Evolutionary conservation across 2,329 filamentous ascomycete genomes (phyloP), one percentile per base, ranked within the genome.

Genomic region (Ceratocystis lukuohia): DNA sequence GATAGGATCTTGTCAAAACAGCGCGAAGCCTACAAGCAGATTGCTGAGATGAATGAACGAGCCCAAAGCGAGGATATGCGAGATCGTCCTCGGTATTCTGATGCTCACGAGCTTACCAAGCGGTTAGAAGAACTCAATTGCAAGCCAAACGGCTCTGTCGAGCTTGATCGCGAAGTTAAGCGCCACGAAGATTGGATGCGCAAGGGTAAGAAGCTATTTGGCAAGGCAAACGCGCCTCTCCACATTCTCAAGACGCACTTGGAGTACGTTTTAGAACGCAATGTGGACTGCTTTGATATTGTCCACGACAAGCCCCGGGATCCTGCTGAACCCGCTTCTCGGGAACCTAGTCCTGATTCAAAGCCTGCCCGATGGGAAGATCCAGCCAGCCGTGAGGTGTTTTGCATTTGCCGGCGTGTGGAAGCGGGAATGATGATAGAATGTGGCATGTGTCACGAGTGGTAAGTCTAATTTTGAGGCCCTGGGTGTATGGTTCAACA

Each of bases 371-470:
- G 77, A 70, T 87, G 78, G 81, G 80, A 87, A 71, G 82, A 88
- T 71, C 82, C 79, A 73, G 85, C 77, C 41, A 81, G 81, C 66
- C 76, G 84, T 45, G 92, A 97, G 73, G 93, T 97, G 0, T 99
- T 97, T 75, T 99, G 94, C 75, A 96, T 99, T 70, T 99, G 94
- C 76, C 86, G 94, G 68, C 90, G 87, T 69, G 84, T 91, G 5
- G 94, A 99, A 76, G 91, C 93, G 46, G 94, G 94, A 64, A 95
- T 97, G 88, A 99, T 99, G 94, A 97, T 99, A 71, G 94, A 99
- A 76, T 99, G 94, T 74, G 94, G 97, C 74, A 81, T 96, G 48
- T 99, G 94, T 76, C 93, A 96, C 72, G 94, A 99, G 78, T 99
- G 94, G 94, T 92, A 75, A 79, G 86, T 79, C 20, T 33, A 7